Conservation (phyloP, 2,329 filamentous ascomycete genomes). For the Scedosporium boydii region DNA sequence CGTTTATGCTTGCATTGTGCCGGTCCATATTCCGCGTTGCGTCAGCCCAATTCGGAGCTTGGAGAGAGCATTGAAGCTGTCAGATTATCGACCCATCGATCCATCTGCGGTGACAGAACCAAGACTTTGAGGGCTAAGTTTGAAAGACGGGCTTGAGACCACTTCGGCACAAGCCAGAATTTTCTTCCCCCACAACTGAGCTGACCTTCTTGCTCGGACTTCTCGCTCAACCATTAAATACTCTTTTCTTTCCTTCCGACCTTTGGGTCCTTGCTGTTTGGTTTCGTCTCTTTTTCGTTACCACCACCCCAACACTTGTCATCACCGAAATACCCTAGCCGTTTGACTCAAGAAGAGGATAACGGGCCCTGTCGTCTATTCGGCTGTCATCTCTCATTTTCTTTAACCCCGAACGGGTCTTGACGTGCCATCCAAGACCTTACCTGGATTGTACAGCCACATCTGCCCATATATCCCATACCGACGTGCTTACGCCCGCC, state of each 20-base stretch:
- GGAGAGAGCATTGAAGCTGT: background rate
- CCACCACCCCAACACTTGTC: too few relatives aligned
- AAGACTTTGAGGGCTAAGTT: background rate
- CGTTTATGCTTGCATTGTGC: background rate
- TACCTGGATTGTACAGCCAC: background rate
- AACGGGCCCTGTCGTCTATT: background rate
- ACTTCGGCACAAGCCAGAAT: conserved; percentile 12
- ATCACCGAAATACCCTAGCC: too few relatives aligned
- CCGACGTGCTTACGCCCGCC: background rate
- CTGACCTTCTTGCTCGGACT: conserved; percentile 2
- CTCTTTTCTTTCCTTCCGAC: background rate
- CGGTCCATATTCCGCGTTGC: background rate
- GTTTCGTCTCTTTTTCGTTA: background rate
- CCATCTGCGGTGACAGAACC: background rate
- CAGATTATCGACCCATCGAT: background rate
- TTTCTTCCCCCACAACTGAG: conserved; percentile 4
- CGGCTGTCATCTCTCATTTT: background rate
- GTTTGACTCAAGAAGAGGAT: too few relatives aligned
- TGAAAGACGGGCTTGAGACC: conserved; percentile 14
- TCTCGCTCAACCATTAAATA: background rate
- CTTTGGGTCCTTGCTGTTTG: background rate
- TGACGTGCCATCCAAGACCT: background rate
- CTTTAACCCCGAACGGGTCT: background rate
- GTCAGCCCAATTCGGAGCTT: conserved; percentile 1
- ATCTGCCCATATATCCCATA: too few relatives aligned